A percentile compares a stretch with the other conserved stretches of the same genome.
Conservation (phyloP, 1,284 basidiomycete species). For the Rhodotorula sp. region DNA sequence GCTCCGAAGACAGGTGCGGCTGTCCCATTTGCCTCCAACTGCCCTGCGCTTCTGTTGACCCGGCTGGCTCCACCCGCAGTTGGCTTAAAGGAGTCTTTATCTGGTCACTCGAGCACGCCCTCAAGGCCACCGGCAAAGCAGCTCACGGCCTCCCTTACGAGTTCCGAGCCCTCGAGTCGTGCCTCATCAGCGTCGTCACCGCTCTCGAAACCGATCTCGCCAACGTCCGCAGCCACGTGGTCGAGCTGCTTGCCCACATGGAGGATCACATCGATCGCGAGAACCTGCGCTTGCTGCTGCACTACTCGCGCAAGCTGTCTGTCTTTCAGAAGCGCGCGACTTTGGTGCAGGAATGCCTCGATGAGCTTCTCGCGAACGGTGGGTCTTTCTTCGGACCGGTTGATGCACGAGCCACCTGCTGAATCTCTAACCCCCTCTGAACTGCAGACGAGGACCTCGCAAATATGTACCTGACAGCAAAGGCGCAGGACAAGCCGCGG, state of each 20-base stretch:
- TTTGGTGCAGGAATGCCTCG: slow-evolving; percentile 79
- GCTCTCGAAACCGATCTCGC: slow-evolving; percentile 91
- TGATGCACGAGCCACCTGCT: not conserved
- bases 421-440: not conserved
- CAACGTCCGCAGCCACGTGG: slow-evolving; percentile 80
- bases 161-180: slow-evolving; percentile 87
- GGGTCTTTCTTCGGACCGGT: slow-evolving; percentile 21
- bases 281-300: slow-evolving; percentile 81
- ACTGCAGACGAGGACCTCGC: slow-evolving; percentile 80
- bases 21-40: no score
- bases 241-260: slow-evolving; percentile 80
- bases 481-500: slow-evolving; percentile 61
- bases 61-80: not conserved
- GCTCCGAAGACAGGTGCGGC: slow-evolving; percentile 64
- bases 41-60: not conserved
- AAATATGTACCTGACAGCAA: slow-evolving; percentile 86
- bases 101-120: slow-evolving; percentile 83
- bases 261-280: slow-evolving; percentile 89
- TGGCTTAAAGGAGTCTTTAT: slow-evolving; percentile 80
- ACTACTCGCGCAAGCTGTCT: slow-evolving; percentile 80
- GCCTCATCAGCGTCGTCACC: slow-evolving; percentile 75
- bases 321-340: slow-evolving; percentile 85
- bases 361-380: slow-evolving; percentile 88
- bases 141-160: slow-evolving; percentile 69
- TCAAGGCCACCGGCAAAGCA: slow-evolving; percentile 61